phyloP scores from a whole-genome alignment of 768 basidiomycete species.

The Pleurotus ostreatus region DNA sequence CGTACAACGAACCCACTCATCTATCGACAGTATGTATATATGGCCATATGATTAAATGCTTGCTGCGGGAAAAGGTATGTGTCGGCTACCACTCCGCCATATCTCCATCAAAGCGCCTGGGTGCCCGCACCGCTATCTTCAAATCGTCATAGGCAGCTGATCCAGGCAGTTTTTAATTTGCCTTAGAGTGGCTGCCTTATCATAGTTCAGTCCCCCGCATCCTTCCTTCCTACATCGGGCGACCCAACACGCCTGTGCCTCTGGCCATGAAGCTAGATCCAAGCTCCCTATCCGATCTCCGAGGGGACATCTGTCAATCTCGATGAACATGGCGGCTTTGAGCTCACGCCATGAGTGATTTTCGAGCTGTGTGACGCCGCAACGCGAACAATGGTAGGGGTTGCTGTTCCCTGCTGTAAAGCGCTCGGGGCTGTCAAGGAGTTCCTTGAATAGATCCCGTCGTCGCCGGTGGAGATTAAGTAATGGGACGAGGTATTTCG shows the following conservation, averaged over 20 bases:
- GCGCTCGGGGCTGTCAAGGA: slow-evolving; percentile 57
- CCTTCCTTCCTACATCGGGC: slow-evolving; percentile 46
- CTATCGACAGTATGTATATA: no score
- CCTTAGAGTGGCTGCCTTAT: slow-evolving; percentile 52
- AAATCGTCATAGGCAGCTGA: slow-evolving; percentile 36
- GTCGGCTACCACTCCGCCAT: no score
- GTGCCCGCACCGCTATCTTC: slow-evolving; percentile 1
- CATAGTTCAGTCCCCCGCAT: slow-evolving; percentile 57
- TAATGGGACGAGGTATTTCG: slow-evolving; percentile 49
- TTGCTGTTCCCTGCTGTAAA: slow-evolving; percentile 46
- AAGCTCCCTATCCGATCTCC: slow-evolving; percentile 48
- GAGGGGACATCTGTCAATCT: slow-evolving; percentile 56
- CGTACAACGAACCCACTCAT: no score
- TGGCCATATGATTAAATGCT: no score
- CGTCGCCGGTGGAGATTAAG: slow-evolving; percentile 55
- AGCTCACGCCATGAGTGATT: slow-evolving; percentile 61
- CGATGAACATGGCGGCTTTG: slow-evolving; percentile 50
- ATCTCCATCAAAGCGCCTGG: no score
- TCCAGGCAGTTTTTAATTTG: slow-evolving; percentile 57
- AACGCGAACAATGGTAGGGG: slow-evolving; percentile 47
- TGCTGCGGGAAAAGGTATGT: no score
- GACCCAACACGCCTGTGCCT: slow-evolving; percentile 60
- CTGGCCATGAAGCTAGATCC: slow-evolving; percentile 53
- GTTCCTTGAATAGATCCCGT: slow-evolving; percentile 42
- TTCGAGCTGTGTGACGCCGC: slow-evolving; percentile 47